Conservation (phyloP, 768 basidiomycete species). For the Pleurotus eryngii region DNA sequence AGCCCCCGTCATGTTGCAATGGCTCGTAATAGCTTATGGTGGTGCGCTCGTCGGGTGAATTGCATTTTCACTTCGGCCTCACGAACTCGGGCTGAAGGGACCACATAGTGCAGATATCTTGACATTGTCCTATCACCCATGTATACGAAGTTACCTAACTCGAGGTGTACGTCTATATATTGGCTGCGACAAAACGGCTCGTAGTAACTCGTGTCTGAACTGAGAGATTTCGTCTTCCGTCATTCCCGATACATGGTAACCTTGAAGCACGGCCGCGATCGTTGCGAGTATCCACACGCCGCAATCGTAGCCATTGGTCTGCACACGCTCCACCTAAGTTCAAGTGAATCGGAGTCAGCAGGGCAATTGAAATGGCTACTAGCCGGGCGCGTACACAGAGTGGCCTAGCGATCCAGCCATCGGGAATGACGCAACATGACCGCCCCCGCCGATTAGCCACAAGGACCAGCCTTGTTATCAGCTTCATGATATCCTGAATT, state of each 20-base stretch:
- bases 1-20: neutral
- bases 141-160: no score
- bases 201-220: neutral
- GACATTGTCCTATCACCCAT: no score
- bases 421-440: no score
- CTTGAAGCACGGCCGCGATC: slow-evolving; percentile 7
- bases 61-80: neutral
- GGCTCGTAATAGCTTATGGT: neutral
- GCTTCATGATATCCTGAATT: no score
- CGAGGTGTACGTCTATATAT: no score
- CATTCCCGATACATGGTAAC: neutral
- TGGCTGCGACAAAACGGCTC: neutral
- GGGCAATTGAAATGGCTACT: no score
- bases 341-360: no score
- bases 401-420: no score
- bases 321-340: neutral
- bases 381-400: no score
- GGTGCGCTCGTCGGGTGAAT: neutral
- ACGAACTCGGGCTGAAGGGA: neutral
- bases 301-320: slow-evolving; percentile 8
- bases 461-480: no score
- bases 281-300: slow-evolving; percentile 6
- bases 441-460: no score
- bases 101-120: no score
- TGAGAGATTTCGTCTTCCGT: neutral